Evolutionary conservation across 2,329 filamentous ascomycete species (phyloP), one percentile per base, ranked within the genome.

Genomic region (Ilyonectria robusta): DNA sequence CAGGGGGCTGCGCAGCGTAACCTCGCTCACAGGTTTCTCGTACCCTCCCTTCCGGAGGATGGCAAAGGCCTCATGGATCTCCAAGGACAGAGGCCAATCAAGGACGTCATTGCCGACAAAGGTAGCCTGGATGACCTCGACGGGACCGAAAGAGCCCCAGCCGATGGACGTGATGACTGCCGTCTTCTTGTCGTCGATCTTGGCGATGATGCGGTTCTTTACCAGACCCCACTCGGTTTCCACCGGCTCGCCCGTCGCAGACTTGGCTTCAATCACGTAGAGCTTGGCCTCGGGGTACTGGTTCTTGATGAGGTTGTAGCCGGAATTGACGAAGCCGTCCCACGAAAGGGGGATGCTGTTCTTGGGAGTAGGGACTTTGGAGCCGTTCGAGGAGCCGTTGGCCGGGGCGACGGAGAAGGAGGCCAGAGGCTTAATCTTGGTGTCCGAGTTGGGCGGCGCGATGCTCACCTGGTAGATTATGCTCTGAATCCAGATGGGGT

Each of bases 401-500:
- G 55, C 35, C 23, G 13, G 23, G 17, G 59, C 42, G n/a, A 68
- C 63, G 6, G 54, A 63, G 11, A 68, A 59, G 33, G 40, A 46
- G 3, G 29, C 47, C 4, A 19, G 4, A 23, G 63, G 19, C 37
- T 50, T 55, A 13, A 42, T 1, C 2, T 31, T 29, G 6, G 9
- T 51, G 17, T 53, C 17, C 1, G 47, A 29, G 3, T 55, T 23
- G 15, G 17, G 55, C 19, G 19, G 50, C 6, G 15, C 60, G 33
- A 62, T 59, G 35, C 47, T 54, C 21, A 68, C 63, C 0, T 21
- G 1, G 33, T 68, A 59, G 42, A 53, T 29, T 6, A 67, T 68
- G 29, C 81, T 81, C 61, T 83, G 83, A 51, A 84, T 75, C 58
- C 83, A 82, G 4, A 78, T 77, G 62, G 82, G 80, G 31, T 81